These are phyloP conservation scores for Candolleomyces aberdarensis DNA, from an alignment of 768 basidiomycete species.

Conservation along the genomic window DNA sequence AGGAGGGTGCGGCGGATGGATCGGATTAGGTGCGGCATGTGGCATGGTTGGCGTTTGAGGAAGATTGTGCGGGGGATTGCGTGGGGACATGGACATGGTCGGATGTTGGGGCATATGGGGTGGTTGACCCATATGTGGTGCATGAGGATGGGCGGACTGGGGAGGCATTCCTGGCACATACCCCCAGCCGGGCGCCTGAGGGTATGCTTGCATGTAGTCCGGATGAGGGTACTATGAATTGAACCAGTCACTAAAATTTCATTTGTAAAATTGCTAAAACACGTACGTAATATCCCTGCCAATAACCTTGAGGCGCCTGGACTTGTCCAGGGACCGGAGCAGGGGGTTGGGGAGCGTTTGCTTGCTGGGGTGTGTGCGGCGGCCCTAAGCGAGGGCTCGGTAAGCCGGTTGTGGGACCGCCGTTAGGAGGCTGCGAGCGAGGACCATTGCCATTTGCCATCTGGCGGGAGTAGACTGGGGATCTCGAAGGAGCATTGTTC, in stretches of 20 bases:
- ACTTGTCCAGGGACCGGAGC: slow-evolving; percentile 2
- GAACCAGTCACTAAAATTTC: neutral
- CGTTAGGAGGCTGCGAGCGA: slow-evolving; percentile 58
- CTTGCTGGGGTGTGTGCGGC: slow-evolving; percentile 23
- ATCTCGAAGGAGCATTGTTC: slow-evolving; percentile 55
- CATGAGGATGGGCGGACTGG: slow-evolving; percentile 6
- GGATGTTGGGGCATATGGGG: slow-evolving; percentile 49
- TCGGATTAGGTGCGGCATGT: slow-evolving; percentile 48
- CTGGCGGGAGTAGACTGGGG: slow-evolving; percentile 61
- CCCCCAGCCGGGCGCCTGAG: slow-evolving; percentile 1
- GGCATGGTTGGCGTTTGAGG: slow-evolving; percentile 69
- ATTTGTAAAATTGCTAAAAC: neutral
- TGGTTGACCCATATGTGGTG: slow-evolving; percentile 50
- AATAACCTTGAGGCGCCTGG: slow-evolving; percentile 3
- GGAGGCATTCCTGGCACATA: slow-evolving; percentile 9
- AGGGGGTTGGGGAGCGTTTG: slow-evolving; percentile 2
- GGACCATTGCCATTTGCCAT: slow-evolving; percentile 60
- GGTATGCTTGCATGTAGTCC: slow-evolving; percentile 2
- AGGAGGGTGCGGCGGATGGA: slow-evolving; percentile 46
- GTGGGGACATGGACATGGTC: slow-evolving; percentile 67
- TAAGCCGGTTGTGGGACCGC: slow-evolving; percentile 47
- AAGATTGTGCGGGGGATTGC: slow-evolving; percentile 51
- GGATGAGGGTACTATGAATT: slow-evolving; percentile 1
- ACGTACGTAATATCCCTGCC: slow-evolving; percentile 5
- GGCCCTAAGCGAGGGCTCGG: slow-evolving; percentile 67